A percentile compares a stretch with the other conserved stretches of the same genome.
Evolutionary conservation across 257 asterid genomes (phyloP).

Genomic region (Rhazya stricta): DNA sequence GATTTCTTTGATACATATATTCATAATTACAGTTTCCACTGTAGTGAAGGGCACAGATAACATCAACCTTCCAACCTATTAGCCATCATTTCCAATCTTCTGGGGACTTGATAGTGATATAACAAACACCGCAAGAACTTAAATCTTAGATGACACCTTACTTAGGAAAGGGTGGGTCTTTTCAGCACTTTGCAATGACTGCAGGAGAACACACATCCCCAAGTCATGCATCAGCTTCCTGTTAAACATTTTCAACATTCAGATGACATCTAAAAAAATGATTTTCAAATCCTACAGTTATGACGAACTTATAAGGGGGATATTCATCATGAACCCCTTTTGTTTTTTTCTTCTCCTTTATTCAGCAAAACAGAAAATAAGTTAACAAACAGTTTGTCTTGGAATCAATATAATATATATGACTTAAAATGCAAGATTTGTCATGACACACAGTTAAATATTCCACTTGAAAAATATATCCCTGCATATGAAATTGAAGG

Average conservation of each 20-base stretch:
- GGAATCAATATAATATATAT: no score
- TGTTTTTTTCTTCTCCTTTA: not conserved
- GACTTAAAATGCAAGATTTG: no score
- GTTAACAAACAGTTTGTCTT: no score
- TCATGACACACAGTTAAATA: not conserved
- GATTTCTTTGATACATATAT: no score
- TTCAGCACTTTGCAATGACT: not conserved
- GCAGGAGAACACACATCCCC: not conserved
- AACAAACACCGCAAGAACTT: not conserved
- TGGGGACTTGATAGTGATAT: no score
- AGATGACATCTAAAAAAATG: not conserved
- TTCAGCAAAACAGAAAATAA: no score
- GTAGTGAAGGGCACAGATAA: no score
- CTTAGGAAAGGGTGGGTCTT: not conserved
- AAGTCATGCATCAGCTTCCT: slow-evolving; percentile 7
- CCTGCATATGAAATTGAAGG: not conserved
- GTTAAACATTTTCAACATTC: not conserved
- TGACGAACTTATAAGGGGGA: not conserved
- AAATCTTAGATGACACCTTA: not conserved
- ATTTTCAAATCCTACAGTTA: not conserved
- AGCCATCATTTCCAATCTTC: no score
- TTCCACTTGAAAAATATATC: not conserved
- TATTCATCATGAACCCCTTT: not conserved
- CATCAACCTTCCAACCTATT: no score
- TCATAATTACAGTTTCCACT: no score